Percentiles rank a stretch among this genome's conserved stretches.
phyloP scores from a whole-genome alignment of 2,329 filamentous ascomycete genomes.

The Aspergillus sp. region DNA sequence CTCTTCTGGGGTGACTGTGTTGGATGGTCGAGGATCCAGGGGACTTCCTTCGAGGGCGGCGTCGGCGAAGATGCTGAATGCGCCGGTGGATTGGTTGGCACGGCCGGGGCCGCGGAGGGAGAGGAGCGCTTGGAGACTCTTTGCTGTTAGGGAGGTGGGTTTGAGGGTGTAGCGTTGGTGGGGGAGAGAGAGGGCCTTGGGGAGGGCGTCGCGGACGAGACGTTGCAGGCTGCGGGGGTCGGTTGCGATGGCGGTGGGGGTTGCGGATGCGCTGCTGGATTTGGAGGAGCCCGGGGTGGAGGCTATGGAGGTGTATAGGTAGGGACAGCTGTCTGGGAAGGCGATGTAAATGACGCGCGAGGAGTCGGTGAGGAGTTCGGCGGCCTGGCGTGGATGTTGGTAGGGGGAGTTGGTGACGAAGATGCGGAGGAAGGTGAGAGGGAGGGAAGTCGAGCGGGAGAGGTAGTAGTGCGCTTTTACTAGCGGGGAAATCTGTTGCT shows the following conservation, averaged over 20 bases:
- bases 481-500: slow-evolving; percentile 71
- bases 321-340: slow-evolving; percentile 77
- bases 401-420: slow-evolving; percentile 82
- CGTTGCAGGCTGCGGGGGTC: slow-evolving; percentile 67
- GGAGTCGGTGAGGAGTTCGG: slow-evolving; percentile 55
- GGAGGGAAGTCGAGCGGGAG: slow-evolving; percentile 64
- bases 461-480: slow-evolving; percentile 84
- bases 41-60: slow-evolving; percentile 56
- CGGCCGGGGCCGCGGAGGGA: slow-evolving; percentile 69
- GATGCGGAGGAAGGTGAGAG: slow-evolving; percentile 73
- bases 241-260: slow-evolving; percentile 28
- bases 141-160: slow-evolving; percentile 67
- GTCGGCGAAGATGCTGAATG: slow-evolving; percentile 77
- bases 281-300: slow-evolving; percentile 42
- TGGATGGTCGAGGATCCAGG: slow-evolving; percentile 48
- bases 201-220: slow-evolving; percentile 75
- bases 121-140: slow-evolving; percentile 70
- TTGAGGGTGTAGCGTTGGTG: slow-evolving; percentile 70
- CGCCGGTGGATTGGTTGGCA: slow-evolving; percentile 71
- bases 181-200: slow-evolving; percentile 76
- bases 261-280: slow-evolving; percentile 18
- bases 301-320: slow-evolving; percentile 65
- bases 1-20: slow-evolving; percentile 35
- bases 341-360: slow-evolving; percentile 76
- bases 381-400: slow-evolving; percentile 52